phyloP scores from a whole-genome alignment of 192 early-diverging fungal genomes.

The Linderina pennispora region DNA sequence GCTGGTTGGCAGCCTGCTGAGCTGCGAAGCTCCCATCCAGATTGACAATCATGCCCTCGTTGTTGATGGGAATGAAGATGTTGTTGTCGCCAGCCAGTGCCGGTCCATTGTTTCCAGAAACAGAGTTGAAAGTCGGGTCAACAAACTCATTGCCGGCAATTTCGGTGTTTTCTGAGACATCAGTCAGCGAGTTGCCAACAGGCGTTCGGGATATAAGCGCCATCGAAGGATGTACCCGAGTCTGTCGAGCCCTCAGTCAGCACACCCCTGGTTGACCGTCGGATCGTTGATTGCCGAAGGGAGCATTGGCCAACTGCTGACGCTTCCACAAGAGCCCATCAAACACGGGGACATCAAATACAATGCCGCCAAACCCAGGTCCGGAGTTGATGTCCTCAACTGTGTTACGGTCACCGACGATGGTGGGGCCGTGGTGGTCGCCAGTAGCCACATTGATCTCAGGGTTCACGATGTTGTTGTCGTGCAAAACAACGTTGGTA shows the following conservation, averaged over 20 bases:
- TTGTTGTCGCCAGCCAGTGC: slow-evolving; percentile 40
- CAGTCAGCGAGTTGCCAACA: slow-evolving; percentile 38
- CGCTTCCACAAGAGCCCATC: slow-evolving; percentile 20
- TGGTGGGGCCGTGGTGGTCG: slow-evolving; percentile 18
- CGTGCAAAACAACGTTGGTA: slow-evolving; percentile 33
- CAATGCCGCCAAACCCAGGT: too few species aligned
- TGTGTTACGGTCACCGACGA: slow-evolving; percentile 41
- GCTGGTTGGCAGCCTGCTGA: slow-evolving; percentile 27
- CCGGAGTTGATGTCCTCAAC: slow-evolving; percentile 4
- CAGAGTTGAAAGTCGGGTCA: slow-evolving; percentile 34
- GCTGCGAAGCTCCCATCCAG: slow-evolving; percentile 23
- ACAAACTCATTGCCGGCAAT: slow-evolving; percentile 37
- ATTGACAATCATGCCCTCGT: slow-evolving; percentile 46
- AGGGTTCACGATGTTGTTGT: slow-evolving; percentile 38
- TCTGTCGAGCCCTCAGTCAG: slow-evolving; percentile 21
- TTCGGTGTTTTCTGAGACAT: slow-evolving; percentile 44
- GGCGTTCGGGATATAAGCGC: slow-evolving; percentile 24
- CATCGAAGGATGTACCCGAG: slow-evolving; percentile 28
- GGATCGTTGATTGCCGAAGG: slow-evolving; percentile 39
- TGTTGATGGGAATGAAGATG: slow-evolving; percentile 33
- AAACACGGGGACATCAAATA: too few species aligned
- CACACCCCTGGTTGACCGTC: slow-evolving; percentile 36
- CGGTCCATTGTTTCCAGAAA: slow-evolving; percentile 40
- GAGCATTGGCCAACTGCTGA: slow-evolving; percentile 17
- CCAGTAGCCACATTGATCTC: slow-evolving; percentile 23